These are phyloP conservation scores for Ophiostoma triangulosporum DNA, from an alignment of 2,329 filamentous ascomycete species.

Conservation along the genomic window DNA sequence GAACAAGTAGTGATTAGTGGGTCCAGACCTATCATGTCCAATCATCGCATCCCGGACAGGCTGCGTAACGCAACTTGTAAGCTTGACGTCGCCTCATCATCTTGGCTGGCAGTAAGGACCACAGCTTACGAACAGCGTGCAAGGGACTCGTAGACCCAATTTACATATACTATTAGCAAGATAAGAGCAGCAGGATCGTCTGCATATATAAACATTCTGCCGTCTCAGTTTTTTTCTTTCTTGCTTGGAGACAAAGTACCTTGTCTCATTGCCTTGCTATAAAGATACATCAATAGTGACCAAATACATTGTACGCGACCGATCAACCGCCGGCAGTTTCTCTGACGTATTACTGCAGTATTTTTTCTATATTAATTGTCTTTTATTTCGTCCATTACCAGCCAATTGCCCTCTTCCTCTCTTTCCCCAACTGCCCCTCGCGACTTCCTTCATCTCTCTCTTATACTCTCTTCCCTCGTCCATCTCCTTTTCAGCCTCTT, in stretches of 20 bases:
- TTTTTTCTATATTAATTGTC: neutral
- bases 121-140: neutral
- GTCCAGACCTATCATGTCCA: neutral
- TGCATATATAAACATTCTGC: neutral
- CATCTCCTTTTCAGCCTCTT: neutral
- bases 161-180: neutral
- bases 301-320: no score
- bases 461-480: neutral
- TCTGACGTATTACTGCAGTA: neutral
- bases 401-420: neutral
- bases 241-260: neutral
- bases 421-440: slow-evolving; percentile 1
- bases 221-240: neutral
- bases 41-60: neutral
- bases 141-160: neutral
- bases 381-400: neutral
- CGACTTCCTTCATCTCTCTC: neutral
- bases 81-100: neutral
- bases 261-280: neutral
- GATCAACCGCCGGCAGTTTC: neutral
- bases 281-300: neutral
- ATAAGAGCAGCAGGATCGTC: neutral
- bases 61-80: neutral
- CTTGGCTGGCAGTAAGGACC: neutral
- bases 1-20: no score